These are phyloP conservation scores for Termitomyces bulborhizus DNA, from an alignment of 768 basidiomycete genomes.

Conservation along the genomic window DNA sequence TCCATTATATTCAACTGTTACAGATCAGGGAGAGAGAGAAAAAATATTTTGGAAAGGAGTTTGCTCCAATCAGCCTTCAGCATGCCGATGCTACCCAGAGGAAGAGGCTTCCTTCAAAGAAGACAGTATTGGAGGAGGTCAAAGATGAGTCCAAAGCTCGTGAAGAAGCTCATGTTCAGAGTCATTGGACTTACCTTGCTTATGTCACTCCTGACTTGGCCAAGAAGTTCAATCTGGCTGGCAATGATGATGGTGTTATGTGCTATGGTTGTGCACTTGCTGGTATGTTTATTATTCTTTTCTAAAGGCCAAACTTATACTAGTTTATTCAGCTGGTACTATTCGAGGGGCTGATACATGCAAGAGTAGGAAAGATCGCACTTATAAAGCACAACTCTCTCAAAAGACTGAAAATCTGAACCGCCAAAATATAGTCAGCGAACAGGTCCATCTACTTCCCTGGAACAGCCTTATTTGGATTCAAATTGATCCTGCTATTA, in stretches of 20 bases:
- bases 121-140: background rate
- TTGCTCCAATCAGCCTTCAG: background rate
- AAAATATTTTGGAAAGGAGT: no score
- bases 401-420: background rate
- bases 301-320: background rate
- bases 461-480: background rate
- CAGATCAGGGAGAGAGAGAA: no score
- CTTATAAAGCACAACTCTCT: background rate
- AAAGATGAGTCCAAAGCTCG: background rate
- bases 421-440: accelerated
- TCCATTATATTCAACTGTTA: no score
- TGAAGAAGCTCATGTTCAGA: background rate
- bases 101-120: background rate
- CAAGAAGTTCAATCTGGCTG: background rate
- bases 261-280: background rate
- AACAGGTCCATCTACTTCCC: background rate
- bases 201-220: background rate
- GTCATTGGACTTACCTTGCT: background rate
- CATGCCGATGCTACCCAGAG: background rate
- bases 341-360: background rate
- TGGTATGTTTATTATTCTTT: background rate
- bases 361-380: accelerated
- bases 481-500: background rate
- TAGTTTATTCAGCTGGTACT: background rate
- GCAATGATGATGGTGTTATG: background rate